phyloP scores from a whole-genome alignment of 2,329 filamentous ascomycete genomes.

The Hypoxylon sp. region DNA sequence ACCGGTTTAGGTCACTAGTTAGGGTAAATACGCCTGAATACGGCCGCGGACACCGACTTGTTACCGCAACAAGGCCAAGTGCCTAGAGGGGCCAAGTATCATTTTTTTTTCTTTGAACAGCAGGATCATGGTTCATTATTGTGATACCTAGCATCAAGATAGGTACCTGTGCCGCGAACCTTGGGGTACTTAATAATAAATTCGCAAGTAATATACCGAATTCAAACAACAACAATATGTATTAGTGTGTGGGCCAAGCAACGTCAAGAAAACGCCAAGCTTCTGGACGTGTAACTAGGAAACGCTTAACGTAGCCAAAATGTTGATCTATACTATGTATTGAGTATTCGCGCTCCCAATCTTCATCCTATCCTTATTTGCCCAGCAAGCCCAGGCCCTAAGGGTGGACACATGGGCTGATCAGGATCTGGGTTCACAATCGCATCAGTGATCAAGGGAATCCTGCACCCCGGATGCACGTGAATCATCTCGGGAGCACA shows the following conservation, averaged over 20 bases:
- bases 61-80: slow-evolving; percentile 11
- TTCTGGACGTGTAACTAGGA: slow-evolving; percentile 33
- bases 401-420: slow-evolving; percentile 40
- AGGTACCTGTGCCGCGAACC: slow-evolving; percentile 19
- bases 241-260: slow-evolving; percentile 37
- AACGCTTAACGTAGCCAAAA: slow-evolving; percentile 26
- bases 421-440: slow-evolving; percentile 43
- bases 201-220: slow-evolving; percentile 24
- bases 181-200: slow-evolving; percentile 27
- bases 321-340: slow-evolving; percentile 17
- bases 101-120: slow-evolving; percentile 15
- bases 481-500: slow-evolving; percentile 36
- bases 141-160: slow-evolving; percentile 11
- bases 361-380: slow-evolving; percentile 30
- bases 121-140: slow-evolving; percentile 7
- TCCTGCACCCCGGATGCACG: slow-evolving; percentile 46
- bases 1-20: slow-evolving; percentile 18
- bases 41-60: slow-evolving; percentile 19
- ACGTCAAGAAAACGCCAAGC: slow-evolving; percentile 46
- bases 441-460: slow-evolving; percentile 27
- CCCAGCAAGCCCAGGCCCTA: slow-evolving; percentile 33
- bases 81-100: slow-evolving; percentile 10
- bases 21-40: slow-evolving; percentile 12
- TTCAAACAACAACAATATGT: slow-evolving; percentile 16
- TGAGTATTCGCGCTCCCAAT: slow-evolving; percentile 3